phyloP scores from a whole-genome alignment of 495 filamentous ascomycete species.

The Durotheca rogersii region DNA sequence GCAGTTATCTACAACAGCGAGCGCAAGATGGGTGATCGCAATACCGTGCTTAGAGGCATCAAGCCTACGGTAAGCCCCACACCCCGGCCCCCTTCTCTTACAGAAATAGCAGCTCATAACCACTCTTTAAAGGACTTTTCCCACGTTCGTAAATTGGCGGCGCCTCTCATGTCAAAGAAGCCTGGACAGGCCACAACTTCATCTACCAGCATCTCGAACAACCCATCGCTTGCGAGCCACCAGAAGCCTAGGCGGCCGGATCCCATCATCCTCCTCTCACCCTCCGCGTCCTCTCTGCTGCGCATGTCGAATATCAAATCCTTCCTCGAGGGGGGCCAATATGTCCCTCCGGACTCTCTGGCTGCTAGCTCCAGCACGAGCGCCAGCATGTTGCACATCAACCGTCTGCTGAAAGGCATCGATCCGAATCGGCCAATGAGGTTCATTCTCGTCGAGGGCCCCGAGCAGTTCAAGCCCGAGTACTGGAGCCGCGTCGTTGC shows the following conservation, averaged over 20 bases:
- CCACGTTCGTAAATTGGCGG: constrained; percentile 82
- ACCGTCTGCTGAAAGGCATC: constrained; percentile 74
- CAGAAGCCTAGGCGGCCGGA: constrained; percentile 67
- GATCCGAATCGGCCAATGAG: constrained; percentile 71
- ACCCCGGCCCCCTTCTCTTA: background rate
- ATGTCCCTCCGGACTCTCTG: constrained; percentile 72
- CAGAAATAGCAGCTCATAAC: constrained; percentile 9
- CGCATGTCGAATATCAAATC: constrained; percentile 95
- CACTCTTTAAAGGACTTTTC: constrained; percentile 76
- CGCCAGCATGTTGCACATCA: constrained; percentile 79
- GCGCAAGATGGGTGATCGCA: constrained; percentile 86
- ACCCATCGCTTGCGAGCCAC: constrained; percentile 45
- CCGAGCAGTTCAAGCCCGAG: constrained; percentile 93
- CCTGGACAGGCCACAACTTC: constrained; percentile 38
- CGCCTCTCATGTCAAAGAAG: constrained; percentile 72
- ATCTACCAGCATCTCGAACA: constrained; percentile 39
- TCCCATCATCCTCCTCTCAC: constrained; percentile 96
- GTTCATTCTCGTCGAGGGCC: constrained; percentile 91
- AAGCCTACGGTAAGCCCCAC: constrained; percentile 74
- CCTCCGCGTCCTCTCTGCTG: constrained; percentile 96
- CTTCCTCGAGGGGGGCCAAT: constrained; percentile 86
- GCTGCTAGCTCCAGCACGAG: constrained; percentile 54
- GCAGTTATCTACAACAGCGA: constrained; percentile 88
- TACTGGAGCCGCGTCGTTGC: constrained; percentile 97
- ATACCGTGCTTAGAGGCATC: constrained; percentile 80